A percentile compares a stretch with the other conserved stretches of the same genome.
These are phyloP conservation scores for Mrakiaceae sp. DNA, from an alignment of 1,284 basidiomycete species.

Conservation along the genomic window DNA sequence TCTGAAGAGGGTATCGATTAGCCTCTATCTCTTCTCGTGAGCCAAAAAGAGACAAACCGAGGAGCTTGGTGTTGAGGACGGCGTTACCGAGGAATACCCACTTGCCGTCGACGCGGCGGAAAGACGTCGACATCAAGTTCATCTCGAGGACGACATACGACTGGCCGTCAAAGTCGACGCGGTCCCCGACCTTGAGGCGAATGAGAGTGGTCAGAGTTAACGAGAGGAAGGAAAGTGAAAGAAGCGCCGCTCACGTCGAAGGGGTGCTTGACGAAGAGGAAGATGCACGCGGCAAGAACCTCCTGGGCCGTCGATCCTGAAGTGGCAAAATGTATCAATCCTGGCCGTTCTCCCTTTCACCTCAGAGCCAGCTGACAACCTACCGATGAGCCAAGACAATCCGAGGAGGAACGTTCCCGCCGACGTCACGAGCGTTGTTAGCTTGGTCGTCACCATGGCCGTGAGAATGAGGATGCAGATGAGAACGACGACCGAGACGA, in stretches of 20 bases:
- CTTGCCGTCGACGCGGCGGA: constrained; percentile 26
- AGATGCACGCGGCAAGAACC: constrained; percentile 36
- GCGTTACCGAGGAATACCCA: constrained; percentile 52
- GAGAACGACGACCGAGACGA: constrained; percentile 43
- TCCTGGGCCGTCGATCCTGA: constrained; percentile 37
- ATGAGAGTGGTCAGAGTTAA: constrained; percentile 34
- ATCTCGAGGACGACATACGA: constrained; percentile 78
- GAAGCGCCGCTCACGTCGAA: constrained; percentile 12
- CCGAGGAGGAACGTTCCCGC: constrained; percentile 73
- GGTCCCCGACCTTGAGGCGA: constrained; percentile 80
- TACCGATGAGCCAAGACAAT: constrained; percentile 80
- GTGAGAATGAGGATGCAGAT: constrained; percentile 63
- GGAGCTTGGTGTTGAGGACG: constrained; percentile 54
- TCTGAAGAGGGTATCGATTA: constrained; percentile 20
- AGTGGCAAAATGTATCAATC: too few species aligned
- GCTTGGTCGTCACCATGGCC: constrained; percentile 56
- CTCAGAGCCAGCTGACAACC: not conserved
- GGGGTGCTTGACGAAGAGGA: constrained; percentile 50
- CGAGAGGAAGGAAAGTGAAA: constrained; percentile 30
- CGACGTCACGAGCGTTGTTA: constrained; percentile 63
- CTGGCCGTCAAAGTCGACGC: constrained; percentile 43
- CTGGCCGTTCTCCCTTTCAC: too few species aligned
- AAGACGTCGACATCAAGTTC: constrained; percentile 59
- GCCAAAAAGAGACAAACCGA: constrained; percentile 19
- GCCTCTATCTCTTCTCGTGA: constrained; percentile 20